phyloP scores from a whole-genome alignment of 331 rosid species.

The Arachis monticola region DNA sequence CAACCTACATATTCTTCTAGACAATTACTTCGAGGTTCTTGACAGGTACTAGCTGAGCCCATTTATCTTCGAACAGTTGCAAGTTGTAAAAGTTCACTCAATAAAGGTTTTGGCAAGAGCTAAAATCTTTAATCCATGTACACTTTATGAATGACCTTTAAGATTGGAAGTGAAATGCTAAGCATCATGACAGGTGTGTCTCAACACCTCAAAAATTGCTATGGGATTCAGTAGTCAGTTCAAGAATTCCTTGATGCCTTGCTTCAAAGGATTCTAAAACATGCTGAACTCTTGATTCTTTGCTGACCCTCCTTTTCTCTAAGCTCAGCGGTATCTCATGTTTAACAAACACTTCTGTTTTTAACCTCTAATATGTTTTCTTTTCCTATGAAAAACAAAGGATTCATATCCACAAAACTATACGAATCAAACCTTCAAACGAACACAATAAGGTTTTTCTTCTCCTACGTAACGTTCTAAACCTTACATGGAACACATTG shows the following conservation, averaged over 20 bases:
- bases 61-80: slow-evolving; percentile 1
- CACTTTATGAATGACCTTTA: neutral
- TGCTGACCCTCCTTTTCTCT: slow-evolving; percentile 1
- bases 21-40: neutral
- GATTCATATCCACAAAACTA: slow-evolving; percentile 8
- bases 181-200: neutral
- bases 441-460: neutral
- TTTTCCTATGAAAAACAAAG: slow-evolving; percentile 1
- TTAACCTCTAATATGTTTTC: neutral
- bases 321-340: neutral
- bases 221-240: neutral
- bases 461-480: neutral
- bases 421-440: slow-evolving; percentile 6
- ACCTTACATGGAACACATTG: neutral
- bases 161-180: slow-evolving; percentile 4
- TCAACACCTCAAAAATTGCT: neutral
- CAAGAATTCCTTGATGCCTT: neutral
- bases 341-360: neutral
- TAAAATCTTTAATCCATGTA: neutral
- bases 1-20: neutral
- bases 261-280: slow-evolving; percentile 9
- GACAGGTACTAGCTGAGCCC: neutral
- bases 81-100: neutral
- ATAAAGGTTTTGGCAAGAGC: neutral
- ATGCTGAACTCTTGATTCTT: neutral